phyloP scores from a whole-genome alignment of 306 rosid species.

The Cucurbita pepo region DNA sequence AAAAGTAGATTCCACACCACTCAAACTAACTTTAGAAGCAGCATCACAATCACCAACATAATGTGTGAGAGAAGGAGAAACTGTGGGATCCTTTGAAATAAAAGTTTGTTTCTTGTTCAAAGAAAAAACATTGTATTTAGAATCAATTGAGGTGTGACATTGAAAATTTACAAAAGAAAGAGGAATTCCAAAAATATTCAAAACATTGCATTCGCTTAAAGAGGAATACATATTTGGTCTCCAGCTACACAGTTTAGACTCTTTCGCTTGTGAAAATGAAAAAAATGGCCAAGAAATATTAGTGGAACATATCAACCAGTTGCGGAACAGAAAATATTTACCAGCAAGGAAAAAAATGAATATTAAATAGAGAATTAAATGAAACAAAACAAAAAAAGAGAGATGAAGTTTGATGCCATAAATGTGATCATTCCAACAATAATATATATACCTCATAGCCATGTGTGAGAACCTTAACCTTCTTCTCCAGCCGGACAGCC shows the following conservation, averaged over 20 bases:
- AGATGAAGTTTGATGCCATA: conserved; percentile 2
- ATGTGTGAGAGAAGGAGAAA: too few relatives aligned
- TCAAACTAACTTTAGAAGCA: too few relatives aligned
- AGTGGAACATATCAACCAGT: not conserved
- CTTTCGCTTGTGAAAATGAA: not conserved
- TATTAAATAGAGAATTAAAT: not conserved
- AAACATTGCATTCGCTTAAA: not conserved
- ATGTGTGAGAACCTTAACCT: conserved; percentile 57
- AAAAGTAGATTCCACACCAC: too few relatives aligned
- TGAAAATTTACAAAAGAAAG: not conserved
- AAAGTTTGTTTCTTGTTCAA: too few relatives aligned
- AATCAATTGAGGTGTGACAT: not conserved
- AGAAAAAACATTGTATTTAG: not conserved
- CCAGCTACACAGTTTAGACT: not conserved
- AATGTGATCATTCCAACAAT: not conserved
- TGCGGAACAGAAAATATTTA: not conserved
- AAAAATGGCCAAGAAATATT: not conserved
- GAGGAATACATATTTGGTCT: not conserved
- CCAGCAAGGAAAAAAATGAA: not conserved
- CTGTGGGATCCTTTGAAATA: not conserved
- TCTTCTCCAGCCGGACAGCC: conserved; percentile 60
- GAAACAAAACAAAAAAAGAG: not conserved
- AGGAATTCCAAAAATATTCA: not conserved
- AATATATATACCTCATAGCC: conserved; percentile 83
- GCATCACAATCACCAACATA: too few relatives aligned